Conservation (phyloP, 2,329 filamentous ascomycete genomes). For the Lasiodiplodia hormozganensis region DNA sequence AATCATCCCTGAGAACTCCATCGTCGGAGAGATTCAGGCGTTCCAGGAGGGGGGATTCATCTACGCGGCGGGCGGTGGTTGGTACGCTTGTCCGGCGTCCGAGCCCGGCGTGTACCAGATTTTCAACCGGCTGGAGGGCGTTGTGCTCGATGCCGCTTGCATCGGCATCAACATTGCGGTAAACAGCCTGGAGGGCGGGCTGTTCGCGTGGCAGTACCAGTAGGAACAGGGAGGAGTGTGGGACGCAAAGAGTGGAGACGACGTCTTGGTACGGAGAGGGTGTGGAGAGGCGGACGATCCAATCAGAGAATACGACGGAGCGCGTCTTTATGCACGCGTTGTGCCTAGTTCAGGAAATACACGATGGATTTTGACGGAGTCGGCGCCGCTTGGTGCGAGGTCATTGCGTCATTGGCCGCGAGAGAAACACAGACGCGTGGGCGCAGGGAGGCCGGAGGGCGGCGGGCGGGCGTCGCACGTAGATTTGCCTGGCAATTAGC, state of each 20-base stretch:
- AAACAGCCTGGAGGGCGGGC: background rate
- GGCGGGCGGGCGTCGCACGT: background rate
- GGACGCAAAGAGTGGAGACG: conserved; percentile 14
- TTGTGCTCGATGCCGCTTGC: background rate
- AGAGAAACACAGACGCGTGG: conserved; percentile 3
- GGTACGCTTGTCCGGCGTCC: conserved; percentile 13
- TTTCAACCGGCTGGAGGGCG: background rate
- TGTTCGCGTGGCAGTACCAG: conserved; percentile 25
- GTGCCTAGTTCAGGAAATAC: conserved; percentile 13
- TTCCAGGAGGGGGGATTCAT: conserved; percentile 19
- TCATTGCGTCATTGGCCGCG: conserved; percentile 10
- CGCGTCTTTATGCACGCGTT: conserved; percentile 8
- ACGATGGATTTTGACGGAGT: background rate
- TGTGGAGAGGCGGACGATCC: conserved; percentile 19
- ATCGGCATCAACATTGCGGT: conserved; percentile 14
- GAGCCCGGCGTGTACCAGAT: background rate
- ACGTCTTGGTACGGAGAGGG: conserved; percentile 18
- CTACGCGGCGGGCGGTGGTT: conserved; percentile 18
- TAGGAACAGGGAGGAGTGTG: background rate
- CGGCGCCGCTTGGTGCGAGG: background rate
- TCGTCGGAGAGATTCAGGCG: background rate
- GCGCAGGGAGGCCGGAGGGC: background rate
- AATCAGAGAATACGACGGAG: conserved; percentile 3
- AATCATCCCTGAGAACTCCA: background rate
- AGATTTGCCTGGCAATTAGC: conserved; percentile 16